Evolutionary conservation across 2,329 filamentous ascomycete genomes (phyloP).

Genomic region (Cladobotryum mycophilum): DNA sequence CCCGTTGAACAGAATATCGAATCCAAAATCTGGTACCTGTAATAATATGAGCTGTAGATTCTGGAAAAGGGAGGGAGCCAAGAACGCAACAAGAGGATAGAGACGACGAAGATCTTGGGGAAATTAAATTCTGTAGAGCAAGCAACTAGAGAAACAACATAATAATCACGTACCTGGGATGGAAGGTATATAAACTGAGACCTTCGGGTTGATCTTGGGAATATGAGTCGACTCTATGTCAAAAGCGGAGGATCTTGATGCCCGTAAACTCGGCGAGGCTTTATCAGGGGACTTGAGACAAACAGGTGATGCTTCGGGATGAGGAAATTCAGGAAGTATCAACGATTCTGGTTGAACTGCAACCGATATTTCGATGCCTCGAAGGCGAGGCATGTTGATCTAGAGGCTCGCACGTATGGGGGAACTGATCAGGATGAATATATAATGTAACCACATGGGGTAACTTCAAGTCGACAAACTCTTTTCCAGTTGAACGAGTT

Average conservation of each 20-base stretch:
- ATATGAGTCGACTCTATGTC: conserved; percentile 5
- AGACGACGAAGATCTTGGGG: neutral
- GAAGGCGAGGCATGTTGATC: conserved; percentile 42
- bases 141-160: neutral
- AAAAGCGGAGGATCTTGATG: neutral
- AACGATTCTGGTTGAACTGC: conserved; percentile 29
- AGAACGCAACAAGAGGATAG: neutral
- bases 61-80: neutral
- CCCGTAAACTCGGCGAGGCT: neutral
- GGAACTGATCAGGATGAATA: too few relatives aligned
- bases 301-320: conserved; percentile 40
- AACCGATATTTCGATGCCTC: conserved; percentile 42
- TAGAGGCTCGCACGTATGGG: neutral
- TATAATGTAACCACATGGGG: too few relatives aligned
- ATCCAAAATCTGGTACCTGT: conserved; percentile 48
- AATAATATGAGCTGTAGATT: conserved; percentile 5
- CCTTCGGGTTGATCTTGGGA: conserved; percentile 27
- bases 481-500: too few relatives aligned
- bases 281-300: conserved; percentile 22
- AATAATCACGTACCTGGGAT: conserved; percentile 38
- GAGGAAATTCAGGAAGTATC: conserved; percentile 47
- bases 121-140: neutral
- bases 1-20: conserved; percentile 37
- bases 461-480: too few relatives aligned
- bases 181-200: conserved; percentile 53